Conservation (phyloP, 169 alveolate species). For the Eimeria acervulina region DNA sequence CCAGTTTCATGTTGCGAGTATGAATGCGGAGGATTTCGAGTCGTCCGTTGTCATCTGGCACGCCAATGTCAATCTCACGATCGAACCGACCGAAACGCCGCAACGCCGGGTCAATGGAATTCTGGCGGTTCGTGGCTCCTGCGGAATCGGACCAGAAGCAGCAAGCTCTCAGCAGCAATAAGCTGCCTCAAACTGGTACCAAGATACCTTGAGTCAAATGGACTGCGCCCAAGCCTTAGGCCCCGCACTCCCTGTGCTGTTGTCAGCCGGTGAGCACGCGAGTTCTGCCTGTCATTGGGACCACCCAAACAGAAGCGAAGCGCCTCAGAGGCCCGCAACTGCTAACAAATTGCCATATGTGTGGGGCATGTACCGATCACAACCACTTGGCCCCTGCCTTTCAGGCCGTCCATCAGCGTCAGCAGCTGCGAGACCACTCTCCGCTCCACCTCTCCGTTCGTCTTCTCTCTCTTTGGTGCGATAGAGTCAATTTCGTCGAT, state of each 20-base stretch:
- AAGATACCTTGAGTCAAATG: constrained; percentile 93
- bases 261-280: background rate
- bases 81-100: constrained; percentile 99
- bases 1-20: constrained; percentile 99
- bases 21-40: constrained; percentile 99
- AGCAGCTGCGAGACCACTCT: constrained; percentile 99
- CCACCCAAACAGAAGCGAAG: background rate
- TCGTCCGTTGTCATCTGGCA: constrained; percentile 99
- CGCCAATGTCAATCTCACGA: constrained; percentile 99
- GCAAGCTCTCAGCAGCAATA: constrained; percentile 94
- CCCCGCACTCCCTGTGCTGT: background rate
- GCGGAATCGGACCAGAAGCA: constrained; percentile 84
- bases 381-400: constrained; percentile 99
- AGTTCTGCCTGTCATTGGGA: background rate
- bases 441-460: constrained; percentile 99
- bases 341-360: background rate
- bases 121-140: constrained; percentile 98
- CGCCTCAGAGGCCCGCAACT: background rate
- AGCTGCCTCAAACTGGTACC: constrained; percentile 94
- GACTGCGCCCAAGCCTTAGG: constrained; percentile 96
- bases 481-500: constrained; percentile 99
- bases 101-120: constrained; percentile 99
- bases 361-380: constrained; percentile 93
- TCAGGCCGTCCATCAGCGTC: constrained; percentile 99
- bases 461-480: constrained; percentile 99